These are phyloP conservation scores for Coccinonectria pachysandricola DNA, from an alignment of 2,329 filamentous ascomycete genomes.

Conservation along the genomic window DNA sequence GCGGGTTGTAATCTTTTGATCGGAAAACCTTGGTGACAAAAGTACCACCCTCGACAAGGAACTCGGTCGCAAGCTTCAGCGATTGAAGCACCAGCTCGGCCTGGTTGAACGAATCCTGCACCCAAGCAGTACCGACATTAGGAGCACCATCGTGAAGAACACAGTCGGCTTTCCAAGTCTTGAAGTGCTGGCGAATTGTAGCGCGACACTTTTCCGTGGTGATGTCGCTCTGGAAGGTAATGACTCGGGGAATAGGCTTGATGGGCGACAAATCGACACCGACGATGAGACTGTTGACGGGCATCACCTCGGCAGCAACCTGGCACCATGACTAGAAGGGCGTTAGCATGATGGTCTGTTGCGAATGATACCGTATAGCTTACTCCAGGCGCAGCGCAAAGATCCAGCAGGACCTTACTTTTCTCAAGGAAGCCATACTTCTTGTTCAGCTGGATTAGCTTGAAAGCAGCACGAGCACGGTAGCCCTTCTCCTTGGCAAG, in stretches of 20 bases:
- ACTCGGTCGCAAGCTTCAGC: slow-evolving; percentile 89
- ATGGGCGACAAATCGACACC: slow-evolving; percentile 93
- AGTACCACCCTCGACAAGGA: slow-evolving; percentile 76
- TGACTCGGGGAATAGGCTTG: slow-evolving; percentile 87
- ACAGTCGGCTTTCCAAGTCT: slow-evolving; percentile 92
- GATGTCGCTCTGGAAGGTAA: slow-evolving; percentile 95
- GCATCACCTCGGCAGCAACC: slow-evolving; percentile 93
- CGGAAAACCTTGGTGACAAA: slow-evolving; percentile 98
- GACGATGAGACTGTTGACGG: slow-evolving; percentile 76
- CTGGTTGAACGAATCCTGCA: slow-evolving; percentile 96
- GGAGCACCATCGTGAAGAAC: slow-evolving; percentile 95
- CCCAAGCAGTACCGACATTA: slow-evolving; percentile 96
- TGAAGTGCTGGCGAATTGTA: slow-evolving; percentile 79
- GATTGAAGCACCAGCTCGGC: slow-evolving; percentile 85
- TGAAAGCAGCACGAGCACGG: slow-evolving; percentile 90
- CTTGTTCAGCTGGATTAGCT: slow-evolving; percentile 96
- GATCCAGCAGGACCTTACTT: slow-evolving; percentile 91
- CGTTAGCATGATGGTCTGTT: too few species aligned
- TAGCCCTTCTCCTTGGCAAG: slow-evolving; percentile 98
- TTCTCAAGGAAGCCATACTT: slow-evolving; percentile 98
- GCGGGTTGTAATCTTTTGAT: slow-evolving; percentile 90
- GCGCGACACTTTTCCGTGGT: slow-evolving; percentile 93
- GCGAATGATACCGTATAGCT: slow-evolving; percentile 26
- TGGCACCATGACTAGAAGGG: slow-evolving; percentile 80
- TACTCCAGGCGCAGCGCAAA: slow-evolving; percentile 91